Evolutionary conservation across 306 rosid species (phyloP).

Genomic region (Psophocarpus tetragonolobus): DNA sequence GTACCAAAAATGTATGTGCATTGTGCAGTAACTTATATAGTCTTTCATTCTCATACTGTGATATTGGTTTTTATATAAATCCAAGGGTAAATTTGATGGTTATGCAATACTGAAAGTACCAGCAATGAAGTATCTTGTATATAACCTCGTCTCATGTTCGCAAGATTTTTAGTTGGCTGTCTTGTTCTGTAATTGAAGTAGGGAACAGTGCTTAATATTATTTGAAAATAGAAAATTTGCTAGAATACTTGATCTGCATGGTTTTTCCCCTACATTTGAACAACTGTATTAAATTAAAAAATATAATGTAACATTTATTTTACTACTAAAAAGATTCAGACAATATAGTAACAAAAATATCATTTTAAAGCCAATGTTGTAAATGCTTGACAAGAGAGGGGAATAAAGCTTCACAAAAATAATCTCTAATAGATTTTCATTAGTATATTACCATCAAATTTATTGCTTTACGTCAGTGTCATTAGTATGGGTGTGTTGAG

Average conservation of each 20-base stretch:
- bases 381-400: neutral
- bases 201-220: neutral
- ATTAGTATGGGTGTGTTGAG: neutral
- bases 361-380: neutral
- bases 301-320: neutral
- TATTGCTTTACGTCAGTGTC: neutral
- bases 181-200: conserved; percentile 18
- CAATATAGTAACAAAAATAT: neutral
- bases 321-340: conserved; percentile 2
- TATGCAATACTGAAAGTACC: conserved; percentile 7
- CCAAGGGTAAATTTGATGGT: conserved; percentile 10
- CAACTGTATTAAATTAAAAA: neutral
- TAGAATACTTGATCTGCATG: neutral
- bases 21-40: conserved; percentile 48
- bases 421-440: conserved; percentile 14
- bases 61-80: conserved; percentile 28
- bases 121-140: neutral
- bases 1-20: conserved; percentile 73
- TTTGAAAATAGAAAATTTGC: neutral
- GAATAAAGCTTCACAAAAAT: conserved; percentile 9
- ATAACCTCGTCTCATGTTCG: conserved; percentile 16
- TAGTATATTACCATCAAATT: neutral
- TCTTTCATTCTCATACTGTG: conserved; percentile 26
- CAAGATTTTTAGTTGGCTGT: neutral
- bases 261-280: neutral